Evolutionary conservation across 805 yeast species (phyloP).

Genomic region (Kuraishia capsulata): DNA sequence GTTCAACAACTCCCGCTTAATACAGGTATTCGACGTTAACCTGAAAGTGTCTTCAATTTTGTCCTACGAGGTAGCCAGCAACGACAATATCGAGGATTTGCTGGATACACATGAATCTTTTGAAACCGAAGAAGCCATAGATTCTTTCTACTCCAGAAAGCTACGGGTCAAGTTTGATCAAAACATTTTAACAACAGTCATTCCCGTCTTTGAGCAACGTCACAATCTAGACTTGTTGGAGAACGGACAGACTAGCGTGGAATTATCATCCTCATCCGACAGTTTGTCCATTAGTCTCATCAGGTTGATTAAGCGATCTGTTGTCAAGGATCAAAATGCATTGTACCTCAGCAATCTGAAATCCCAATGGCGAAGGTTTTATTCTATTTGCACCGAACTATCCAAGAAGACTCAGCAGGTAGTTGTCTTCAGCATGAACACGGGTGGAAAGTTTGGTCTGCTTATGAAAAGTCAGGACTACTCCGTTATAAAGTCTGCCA

Average conservation of each 20-base stretch:
- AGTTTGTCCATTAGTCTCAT: background rate
- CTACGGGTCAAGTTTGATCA: background rate
- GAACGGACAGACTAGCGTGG: background rate
- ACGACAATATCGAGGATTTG: constrained; percentile 2
- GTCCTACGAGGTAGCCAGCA: constrained; percentile 10
- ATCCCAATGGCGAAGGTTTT: constrained; percentile 61
- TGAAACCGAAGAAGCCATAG: background rate
- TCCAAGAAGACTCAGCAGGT: constrained; percentile 53
- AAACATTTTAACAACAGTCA: background rate
- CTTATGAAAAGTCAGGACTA: constrained; percentile 25
- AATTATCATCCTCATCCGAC: background rate
- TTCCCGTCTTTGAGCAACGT: constrained; percentile 8
- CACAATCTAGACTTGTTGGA: constrained; percentile 4
- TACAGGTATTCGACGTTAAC: constrained; percentile 12
- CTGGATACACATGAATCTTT: background rate
- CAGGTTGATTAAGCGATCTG: background rate
- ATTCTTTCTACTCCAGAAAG: background rate
- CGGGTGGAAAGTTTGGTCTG: constrained; percentile 18
- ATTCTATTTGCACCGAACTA: constrained; percentile 64
- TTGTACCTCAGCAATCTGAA: constrained; percentile 24
- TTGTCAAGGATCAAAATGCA: background rate
- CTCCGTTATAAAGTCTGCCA: constrained; percentile 23
- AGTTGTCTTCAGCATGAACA: constrained; percentile 35
- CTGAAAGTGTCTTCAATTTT: constrained; percentile 1
- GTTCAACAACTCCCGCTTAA: constrained; percentile 10